phyloP scores from a whole-genome alignment of 163 green algal species.

The Chlamydomonas reinhardtii region DNA sequence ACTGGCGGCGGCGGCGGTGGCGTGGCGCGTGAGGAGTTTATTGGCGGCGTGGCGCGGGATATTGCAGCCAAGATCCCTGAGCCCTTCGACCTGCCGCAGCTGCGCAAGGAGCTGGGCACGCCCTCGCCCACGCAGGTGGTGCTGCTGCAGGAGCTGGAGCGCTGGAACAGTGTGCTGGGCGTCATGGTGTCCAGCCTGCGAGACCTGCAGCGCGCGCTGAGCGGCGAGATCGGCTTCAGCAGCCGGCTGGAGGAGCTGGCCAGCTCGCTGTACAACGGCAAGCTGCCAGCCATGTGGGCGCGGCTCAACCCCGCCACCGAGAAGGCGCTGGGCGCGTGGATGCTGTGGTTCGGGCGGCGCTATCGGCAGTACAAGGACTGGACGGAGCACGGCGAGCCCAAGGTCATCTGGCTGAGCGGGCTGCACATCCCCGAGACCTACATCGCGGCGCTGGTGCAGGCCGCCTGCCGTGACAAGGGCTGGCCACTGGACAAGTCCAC shows the following conservation, averaged over 20 bases:
- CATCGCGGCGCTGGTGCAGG: constrained; percentile 81
- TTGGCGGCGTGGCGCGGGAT: constrained; percentile 75
- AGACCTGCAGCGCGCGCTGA: constrained; percentile 83
- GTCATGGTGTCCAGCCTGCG: constrained; percentile 80
- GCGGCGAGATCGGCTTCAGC: constrained; percentile 89
- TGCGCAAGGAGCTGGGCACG: constrained; percentile 82
- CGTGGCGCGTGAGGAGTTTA: constrained; percentile 81
- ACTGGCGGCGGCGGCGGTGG: constrained; percentile 57
- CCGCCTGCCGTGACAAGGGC: constrained; percentile 83
- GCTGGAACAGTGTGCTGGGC: constrained; percentile 81
- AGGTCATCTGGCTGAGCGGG: constrained; percentile 88
- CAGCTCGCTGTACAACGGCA: constrained; percentile 81
- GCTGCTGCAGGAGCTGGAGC: constrained; percentile 90
- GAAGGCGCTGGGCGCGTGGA: constrained; percentile 87
- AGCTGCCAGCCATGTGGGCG: constrained; percentile 84
- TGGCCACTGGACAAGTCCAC: constrained; percentile 88
- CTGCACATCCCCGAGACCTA: constrained; percentile 92
- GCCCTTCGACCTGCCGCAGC: constrained; percentile 84
- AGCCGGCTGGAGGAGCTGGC: constrained; percentile 83
- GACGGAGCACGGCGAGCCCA: constrained; percentile 83
- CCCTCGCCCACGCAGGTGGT: constrained; percentile 81
- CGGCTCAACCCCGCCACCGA: constrained; percentile 81
- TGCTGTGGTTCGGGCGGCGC: constrained; percentile 84
- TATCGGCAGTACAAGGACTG: constrained; percentile 74
- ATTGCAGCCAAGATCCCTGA: constrained; percentile 80